These are phyloP conservation scores for Arthrobotrys sphaeroides DNA, from an alignment of 2,329 filamentous ascomycete species.

Conservation along the genomic window DNA sequence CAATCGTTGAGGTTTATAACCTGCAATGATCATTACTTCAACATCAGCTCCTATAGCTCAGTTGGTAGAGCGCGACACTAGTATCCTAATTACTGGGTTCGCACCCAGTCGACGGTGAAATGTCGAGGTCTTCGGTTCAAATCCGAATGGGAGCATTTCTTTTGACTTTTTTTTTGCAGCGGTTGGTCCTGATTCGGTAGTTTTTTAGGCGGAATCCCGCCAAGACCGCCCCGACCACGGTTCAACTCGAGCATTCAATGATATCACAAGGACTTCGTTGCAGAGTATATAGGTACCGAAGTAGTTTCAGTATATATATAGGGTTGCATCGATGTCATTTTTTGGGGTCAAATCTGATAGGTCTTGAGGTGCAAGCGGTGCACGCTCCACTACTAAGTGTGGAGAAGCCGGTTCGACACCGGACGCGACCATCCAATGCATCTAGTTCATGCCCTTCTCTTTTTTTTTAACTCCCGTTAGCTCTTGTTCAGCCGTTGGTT, in stretches of 20 bases:
- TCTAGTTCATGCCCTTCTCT: neutral
- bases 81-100: neutral
- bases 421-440: constrained; percentile 33
- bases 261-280: no score
- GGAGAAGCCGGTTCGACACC: constrained; percentile 43
- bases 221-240: neutral
- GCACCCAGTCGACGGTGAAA: no score
- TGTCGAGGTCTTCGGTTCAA: constrained; percentile 52
- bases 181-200: neutral
- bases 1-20: neutral
- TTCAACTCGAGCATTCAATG: neutral
- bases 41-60: constrained; percentile 51
- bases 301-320: no score
- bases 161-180: constrained; percentile 1
- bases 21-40: neutral
- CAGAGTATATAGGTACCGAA: no score
- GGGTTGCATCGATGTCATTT: no score
- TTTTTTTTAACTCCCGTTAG: neutral
- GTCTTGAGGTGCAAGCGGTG: constrained; percentile 44
- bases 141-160: constrained; percentile 39
- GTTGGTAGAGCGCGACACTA: constrained; percentile 53
- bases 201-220: neutral
- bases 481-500: no score
- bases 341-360: neutral
- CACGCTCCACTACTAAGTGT: constrained; percentile 20